Conservation (phyloP, 495 filamentous ascomycete genomes). For the Tetracladium marchalianum region DNA sequence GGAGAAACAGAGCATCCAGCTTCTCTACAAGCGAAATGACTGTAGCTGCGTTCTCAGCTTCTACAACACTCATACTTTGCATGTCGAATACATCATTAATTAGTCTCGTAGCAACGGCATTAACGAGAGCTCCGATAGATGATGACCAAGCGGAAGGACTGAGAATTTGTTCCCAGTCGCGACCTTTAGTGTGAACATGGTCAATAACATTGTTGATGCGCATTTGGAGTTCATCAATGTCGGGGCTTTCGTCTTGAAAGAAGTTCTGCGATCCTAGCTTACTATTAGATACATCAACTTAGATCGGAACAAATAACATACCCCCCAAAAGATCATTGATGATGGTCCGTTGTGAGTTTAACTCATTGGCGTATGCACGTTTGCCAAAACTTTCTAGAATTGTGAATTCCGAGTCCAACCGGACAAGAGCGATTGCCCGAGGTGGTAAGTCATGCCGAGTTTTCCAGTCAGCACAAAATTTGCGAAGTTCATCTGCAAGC, state of each 20-base stretch:
- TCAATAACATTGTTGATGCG: slow-evolving; percentile 60
- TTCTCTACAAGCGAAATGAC: slow-evolving; percentile 63
- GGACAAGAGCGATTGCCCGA: slow-evolving; percentile 41
- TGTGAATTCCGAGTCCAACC: slow-evolving; percentile 59
- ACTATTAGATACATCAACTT: background rate
- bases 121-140: slow-evolving; percentile 70
- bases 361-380: slow-evolving; percentile 76
- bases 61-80: slow-evolving; percentile 73
- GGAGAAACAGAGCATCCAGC: slow-evolving; percentile 68
- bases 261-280: slow-evolving; percentile 35
- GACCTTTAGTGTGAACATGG: slow-evolving; percentile 57
- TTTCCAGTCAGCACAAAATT: slow-evolving; percentile 44
- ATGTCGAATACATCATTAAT: slow-evolving; percentile 82
- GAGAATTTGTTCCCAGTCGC: slow-evolving; percentile 71
- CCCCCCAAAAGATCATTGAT: slow-evolving; percentile 78
- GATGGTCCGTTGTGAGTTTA: slow-evolving; percentile 75
- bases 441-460: slow-evolving; percentile 30
- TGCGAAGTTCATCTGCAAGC: slow-evolving; percentile 61
- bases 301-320: slow-evolving; percentile 30
- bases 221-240: slow-evolving; percentile 43
- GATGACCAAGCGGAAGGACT: slow-evolving; percentile 76
- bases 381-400: slow-evolving; percentile 70
- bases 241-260: slow-evolving; percentile 30
- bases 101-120: slow-evolving; percentile 71
- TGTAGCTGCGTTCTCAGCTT: slow-evolving; percentile 66